Evolutionary conservation across 208 protist species (phyloP), one percentile per base, ranked within the genome.

Genomic region (Wallacemonas sp.): DNA sequence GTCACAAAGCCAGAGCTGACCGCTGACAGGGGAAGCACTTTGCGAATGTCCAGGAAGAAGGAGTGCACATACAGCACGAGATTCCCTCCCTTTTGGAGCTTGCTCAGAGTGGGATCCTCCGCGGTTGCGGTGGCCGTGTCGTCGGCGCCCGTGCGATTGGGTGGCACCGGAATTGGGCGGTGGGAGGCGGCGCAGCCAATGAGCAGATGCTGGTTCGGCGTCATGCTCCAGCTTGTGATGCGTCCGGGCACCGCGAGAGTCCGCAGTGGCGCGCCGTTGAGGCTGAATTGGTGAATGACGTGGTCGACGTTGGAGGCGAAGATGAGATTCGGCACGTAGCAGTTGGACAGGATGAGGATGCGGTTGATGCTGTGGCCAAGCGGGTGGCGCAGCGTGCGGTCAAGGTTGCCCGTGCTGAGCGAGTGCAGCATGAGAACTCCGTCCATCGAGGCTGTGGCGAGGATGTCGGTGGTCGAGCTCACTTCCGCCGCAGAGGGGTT

Each of bases 261-360:
- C 26, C 85, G 91, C 64, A 96, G 61, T 26, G 52, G n/a, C 0
- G 81, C 79, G 33, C 91, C 91, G 65, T 96, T 94, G 17, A 93
- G 44, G 56, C 80, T 91, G 54, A 88, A 72, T 73, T 94, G 91
- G 67, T 93, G 83, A 26, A 96, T 75, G 0, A 88, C 76, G 47
- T 81, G 39, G 68, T 96, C 91, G n/a, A 65, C 60, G 44, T 79
- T 65, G 2, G 91, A 96, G 5, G 76, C 56, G 39, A 86, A 87
- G 27, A 96, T 43, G n/a, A 94, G 58, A 66, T 89, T 93, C 12
- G 91, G 88, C 36, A 96, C 72, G 73, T 94, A 96, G 76, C 88
- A 94, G 9, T 41, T 68, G 4, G 65, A 48, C 61, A 89, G 85
- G 38, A 96, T 70, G n/a, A 96, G 71, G 48, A 96, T 69, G 30